These are phyloP conservation scores for Syzygium oleosum DNA, from an alignment of 345 rosid genomes.

Conservation along the genomic window DNA sequence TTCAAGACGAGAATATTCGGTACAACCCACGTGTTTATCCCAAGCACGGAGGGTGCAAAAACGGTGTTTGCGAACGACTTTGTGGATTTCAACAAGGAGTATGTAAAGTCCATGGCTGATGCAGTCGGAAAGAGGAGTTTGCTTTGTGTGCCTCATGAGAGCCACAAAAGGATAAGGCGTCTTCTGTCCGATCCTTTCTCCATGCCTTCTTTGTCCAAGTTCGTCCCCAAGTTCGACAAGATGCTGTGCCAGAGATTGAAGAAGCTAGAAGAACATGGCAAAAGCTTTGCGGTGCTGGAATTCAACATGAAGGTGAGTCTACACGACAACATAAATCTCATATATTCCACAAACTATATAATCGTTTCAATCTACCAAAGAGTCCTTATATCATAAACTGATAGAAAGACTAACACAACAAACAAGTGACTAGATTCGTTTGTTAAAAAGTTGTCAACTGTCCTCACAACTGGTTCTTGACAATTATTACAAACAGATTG, in stretches of 20 bases:
- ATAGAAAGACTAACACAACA: neutral
- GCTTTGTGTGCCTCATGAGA: conserved; percentile 31
- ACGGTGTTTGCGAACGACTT: conserved; percentile 33
- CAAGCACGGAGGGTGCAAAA: conserved; percentile 36
- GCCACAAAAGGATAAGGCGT: conserved; percentile 41
- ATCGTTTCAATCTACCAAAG: neutral
- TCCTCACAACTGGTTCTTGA: neutral
- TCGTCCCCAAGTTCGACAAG: conserved; percentile 21
- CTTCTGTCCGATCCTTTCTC: conserved; percentile 52
- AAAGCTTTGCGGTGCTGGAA: conserved; percentile 33
- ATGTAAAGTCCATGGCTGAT: conserved; percentile 52
- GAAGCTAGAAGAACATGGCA: conserved; percentile 19
- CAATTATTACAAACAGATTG: conserved; percentile 14
- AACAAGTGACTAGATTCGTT: neutral
- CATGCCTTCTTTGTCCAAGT: conserved; percentile 32
- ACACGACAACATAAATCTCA: neutral
- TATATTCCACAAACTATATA: neutral
- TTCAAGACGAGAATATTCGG: conserved; percentile 55
- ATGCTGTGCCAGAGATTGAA: conserved; percentile 24
- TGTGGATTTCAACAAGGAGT: conserved; percentile 41
- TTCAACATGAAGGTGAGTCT: conserved; percentile 39
- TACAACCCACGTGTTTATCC: conserved; percentile 38
- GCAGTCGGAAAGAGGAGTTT: conserved; percentile 38
- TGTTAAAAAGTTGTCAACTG: neutral
- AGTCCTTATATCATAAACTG: neutral